Evolutionary conservation across 2,329 filamentous ascomycete genomes (phyloP), one percentile per base, ranked within the genome.

Genomic region (Sarocladium kiliense): DNA sequence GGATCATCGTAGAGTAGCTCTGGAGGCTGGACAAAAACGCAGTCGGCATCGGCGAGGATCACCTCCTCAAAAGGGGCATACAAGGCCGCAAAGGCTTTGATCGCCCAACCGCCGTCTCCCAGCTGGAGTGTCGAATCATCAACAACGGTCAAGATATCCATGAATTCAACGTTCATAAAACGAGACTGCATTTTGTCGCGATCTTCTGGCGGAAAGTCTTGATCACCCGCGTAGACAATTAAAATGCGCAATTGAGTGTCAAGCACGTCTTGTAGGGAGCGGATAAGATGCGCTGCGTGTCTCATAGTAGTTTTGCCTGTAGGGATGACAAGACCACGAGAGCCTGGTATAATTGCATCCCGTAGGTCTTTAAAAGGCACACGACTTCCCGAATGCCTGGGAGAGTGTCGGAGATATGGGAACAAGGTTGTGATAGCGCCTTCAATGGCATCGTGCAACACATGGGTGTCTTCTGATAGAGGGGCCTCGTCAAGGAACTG

Each of bases 61-160:
- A 72, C 70, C 25, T 73, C 59, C 14, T 71, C 65, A 54, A 69
- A 74, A 1, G 55, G 59, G 10, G 67, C 69, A 1, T 68, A 70
- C 11, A 75, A 60, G 0, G 64, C 65, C 6, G 72, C 73, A 19
- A 75, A 75, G 2, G 71, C 62, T 45, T 76, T 75, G 50, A 74
- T 69, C 14, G 72, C 73, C 70, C 71, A 74, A 1, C 66, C 67
- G 18, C 47, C 47, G 23, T 51, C 47, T 21, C 47, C 47, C 4
- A 51, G 47, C 19, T 23, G 4, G 16, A 51, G 27, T 21, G 47
- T 51, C 7, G 47, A 7, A 23, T 51, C 47, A 16, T 51, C 30
- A 3, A 36, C 27, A 4, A 34, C 27, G 27, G 30, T 21, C 18
- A 36, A 14, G 19, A 51, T 51, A 18, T 51, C 27, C 47, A 51